A percentile compares a stretch with the other conserved stretches of the same genome.
These are phyloP conservation scores for Smallanthus sonchifolius DNA, from an alignment of 129 eudicot species.

Conservation along the genomic window DNA sequence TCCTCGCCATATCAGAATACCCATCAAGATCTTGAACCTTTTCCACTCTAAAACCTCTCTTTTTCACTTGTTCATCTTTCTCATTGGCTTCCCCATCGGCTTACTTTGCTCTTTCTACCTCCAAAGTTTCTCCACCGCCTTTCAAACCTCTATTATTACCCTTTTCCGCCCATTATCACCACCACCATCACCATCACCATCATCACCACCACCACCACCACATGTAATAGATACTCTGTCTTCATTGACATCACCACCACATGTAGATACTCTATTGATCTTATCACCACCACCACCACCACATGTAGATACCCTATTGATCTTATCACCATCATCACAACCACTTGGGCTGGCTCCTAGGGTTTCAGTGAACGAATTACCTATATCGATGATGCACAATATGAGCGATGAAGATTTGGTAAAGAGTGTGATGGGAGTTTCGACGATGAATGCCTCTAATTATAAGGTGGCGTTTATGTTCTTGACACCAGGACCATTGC, in stretches of 20 bases:
- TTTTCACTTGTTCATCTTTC: conserved; percentile 36
- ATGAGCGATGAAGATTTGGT: conserved; percentile 59
- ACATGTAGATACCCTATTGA: background rate
- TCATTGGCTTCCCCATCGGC: conserved; percentile 46
- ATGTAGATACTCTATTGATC: background rate
- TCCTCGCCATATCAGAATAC: background rate
- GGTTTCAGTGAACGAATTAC: conserved; percentile 10
- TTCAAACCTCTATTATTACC: conserved; percentile 8
- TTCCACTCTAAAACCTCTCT: conserved; percentile 13
- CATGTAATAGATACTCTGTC: background rate
- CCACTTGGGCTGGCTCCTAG: background rate
- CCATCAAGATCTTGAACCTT: background rate
- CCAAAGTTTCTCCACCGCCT: conserved; percentile 16
- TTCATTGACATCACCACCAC: background rate
- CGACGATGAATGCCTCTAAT: conserved; percentile 1
- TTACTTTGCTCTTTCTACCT: conserved; percentile 33
- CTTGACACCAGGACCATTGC: conserved; percentile 42
- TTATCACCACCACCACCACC: too few relatives aligned
- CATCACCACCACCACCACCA: background rate
- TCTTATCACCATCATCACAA: conserved; percentile 2
- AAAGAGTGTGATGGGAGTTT: conserved; percentile 33
- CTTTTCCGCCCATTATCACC: background rate
- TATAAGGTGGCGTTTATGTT: conserved; percentile 46
- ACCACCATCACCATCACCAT: background rate
- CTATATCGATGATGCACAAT: conserved; percentile 28